These are phyloP conservation scores for Melastoma malabathricum DNA, from an alignment of 345 rosid genomes.

Conservation along the genomic window DNA sequence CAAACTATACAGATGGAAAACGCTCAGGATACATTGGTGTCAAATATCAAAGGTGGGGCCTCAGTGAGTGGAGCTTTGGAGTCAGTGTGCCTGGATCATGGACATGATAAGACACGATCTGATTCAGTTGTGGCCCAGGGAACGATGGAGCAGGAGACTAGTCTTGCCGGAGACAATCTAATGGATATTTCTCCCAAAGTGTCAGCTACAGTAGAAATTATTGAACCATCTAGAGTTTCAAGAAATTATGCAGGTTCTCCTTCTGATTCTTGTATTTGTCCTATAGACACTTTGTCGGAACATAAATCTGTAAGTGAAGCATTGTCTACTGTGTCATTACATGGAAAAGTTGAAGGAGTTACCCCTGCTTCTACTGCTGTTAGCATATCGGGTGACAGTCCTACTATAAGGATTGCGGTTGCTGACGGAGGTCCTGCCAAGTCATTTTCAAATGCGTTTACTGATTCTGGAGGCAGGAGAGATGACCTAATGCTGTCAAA, in stretches of 20 bases:
- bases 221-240: conserved; percentile 25
- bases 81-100: conserved; percentile 19
- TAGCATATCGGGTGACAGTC: too few relatives aligned
- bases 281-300: conserved; percentile 21
- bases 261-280: conserved; percentile 23
- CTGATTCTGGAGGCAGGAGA: too few relatives aligned
- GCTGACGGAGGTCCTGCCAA: conserved; percentile 2
- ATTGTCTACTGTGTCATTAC: too few relatives aligned
- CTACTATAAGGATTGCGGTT: conserved; percentile 9
- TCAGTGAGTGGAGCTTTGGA: conserved; percentile 24
- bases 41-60: conserved; percentile 27
- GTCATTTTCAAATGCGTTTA: too few relatives aligned
- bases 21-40: conserved; percentile 24
- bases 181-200: conserved; percentile 15
- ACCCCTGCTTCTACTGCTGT: too few relatives aligned
- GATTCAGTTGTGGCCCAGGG: conserved; percentile 32
- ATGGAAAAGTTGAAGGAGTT: too few relatives aligned
- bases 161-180: conserved; percentile 27
- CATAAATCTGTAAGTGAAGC: conserved; percentile 20
- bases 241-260: conserved; percentile 25
- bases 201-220: conserved; percentile 26
- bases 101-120: conserved; percentile 18
- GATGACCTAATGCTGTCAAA: too few relatives aligned
- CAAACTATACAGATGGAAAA: conserved; percentile 44
- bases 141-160: conserved; percentile 34